A percentile compares a stretch with the other conserved stretches of the same genome.
These are phyloP conservation scores for Przewalskia tangutica DNA, from an alignment of 257 asterid species.

Conservation along the genomic window DNA sequence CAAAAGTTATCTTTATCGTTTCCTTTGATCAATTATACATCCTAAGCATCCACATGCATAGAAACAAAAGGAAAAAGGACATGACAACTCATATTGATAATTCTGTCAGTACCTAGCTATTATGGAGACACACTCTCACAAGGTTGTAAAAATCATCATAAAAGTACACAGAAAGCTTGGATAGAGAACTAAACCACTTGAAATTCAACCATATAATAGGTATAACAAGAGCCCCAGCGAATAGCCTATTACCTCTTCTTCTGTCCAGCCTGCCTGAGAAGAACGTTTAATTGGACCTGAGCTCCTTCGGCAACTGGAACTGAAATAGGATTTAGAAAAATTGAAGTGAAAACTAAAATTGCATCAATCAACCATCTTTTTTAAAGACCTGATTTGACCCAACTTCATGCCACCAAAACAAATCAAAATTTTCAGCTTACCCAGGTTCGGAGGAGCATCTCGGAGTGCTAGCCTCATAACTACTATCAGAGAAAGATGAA, in stretches of 20 bases:
- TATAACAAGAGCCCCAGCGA: neutral
- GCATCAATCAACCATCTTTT: neutral
- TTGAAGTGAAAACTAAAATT: neutral
- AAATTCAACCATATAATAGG: neutral
- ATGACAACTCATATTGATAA: neutral
- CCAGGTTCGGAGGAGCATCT: constrained; percentile 34
- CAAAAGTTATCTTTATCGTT: neutral
- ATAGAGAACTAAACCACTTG: neutral
- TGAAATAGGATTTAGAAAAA: constrained; percentile 7
- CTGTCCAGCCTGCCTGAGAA: constrained; percentile 90
- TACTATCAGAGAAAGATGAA: constrained; percentile 29
- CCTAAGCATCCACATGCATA: neutral
- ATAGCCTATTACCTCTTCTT: constrained; percentile 51
- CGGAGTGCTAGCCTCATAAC: constrained; percentile 30
- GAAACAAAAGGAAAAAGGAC: neutral
- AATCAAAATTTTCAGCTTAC: constrained; percentile 9
- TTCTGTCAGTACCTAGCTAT: neutral
- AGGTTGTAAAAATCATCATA: neutral
- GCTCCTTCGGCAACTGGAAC: constrained; percentile 27
- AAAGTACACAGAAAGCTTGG: neutral
- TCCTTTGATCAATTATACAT: neutral
- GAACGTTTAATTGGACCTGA: constrained; percentile 48
- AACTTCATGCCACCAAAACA: neutral
- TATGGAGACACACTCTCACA: neutral
- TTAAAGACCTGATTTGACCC: neutral